Conservation (phyloP, 352 stramenopile genomes). For the Lagenidium giganteum region DNA sequence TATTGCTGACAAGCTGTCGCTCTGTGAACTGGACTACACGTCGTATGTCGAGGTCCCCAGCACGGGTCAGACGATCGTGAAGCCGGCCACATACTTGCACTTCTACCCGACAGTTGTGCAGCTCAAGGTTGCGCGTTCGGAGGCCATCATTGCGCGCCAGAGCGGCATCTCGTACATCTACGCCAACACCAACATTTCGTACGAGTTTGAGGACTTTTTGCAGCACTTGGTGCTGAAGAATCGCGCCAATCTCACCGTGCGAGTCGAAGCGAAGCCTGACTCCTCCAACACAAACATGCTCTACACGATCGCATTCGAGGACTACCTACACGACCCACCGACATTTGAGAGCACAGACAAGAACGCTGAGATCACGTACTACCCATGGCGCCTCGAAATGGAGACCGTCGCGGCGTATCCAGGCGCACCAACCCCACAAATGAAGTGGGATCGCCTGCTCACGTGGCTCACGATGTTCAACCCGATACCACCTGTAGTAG, state of each 20-base stretch:
- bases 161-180: too few relatives aligned
- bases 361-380: not conserved
- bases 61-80: not conserved
- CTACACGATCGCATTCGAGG: not conserved
- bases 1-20: conserved; percentile 7
- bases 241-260: too few relatives aligned
- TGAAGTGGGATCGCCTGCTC: too few relatives aligned
- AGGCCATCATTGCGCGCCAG: too few relatives aligned
- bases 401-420: too few relatives aligned
- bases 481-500: too few relatives aligned
- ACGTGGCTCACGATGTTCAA: too few relatives aligned
- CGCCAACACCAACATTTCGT: not conserved
- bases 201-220: too few relatives aligned
- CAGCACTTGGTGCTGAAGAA: not conserved
- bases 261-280: not conserved
- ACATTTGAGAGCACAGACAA: not conserved
- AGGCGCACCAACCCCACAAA: too few relatives aligned
- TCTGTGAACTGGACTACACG: conserved; percentile 17
- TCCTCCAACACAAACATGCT: not conserved
- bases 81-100: conserved; percentile 1
- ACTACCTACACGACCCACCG: not conserved
- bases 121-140: too few relatives aligned
- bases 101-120: not conserved
- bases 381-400: not conserved
- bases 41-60: not conserved